Evolutionary conservation across 371 early-diverging fungal species (phyloP).

Genomic region (Chytridiales sp.): DNA sequence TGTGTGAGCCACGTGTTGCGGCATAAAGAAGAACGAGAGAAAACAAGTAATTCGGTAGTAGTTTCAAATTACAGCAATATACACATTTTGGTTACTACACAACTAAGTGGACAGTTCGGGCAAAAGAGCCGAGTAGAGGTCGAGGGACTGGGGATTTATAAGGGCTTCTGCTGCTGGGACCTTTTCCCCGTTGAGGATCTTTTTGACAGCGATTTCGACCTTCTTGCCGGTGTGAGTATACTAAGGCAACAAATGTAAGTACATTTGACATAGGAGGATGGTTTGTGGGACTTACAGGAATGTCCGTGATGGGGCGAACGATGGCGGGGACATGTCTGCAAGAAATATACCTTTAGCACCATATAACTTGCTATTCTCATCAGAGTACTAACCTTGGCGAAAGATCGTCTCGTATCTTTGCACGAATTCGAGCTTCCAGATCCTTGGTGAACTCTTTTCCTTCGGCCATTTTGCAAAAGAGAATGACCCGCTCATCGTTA

Average conservation of each 20-base stretch:
- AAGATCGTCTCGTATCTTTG: slow-evolving; percentile 76
- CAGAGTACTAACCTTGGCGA: slow-evolving; percentile 64
- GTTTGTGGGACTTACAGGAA: slow-evolving; percentile 71
- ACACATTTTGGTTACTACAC: no score
- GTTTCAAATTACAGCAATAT: no score
- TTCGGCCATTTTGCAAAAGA: slow-evolving; percentile 80
- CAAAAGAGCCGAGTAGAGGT: slow-evolving; percentile 54
- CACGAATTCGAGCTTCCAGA: slow-evolving; percentile 61
- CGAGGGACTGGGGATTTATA: slow-evolving; percentile 83
- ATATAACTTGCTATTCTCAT: no score
- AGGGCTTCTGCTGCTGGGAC: slow-evolving; percentile 71
- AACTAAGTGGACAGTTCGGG: no score
- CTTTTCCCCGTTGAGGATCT: slow-evolving; percentile 78
- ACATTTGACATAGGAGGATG: neutral
- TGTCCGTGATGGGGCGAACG: slow-evolving; percentile 74
- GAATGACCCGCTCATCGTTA: slow-evolving; percentile 87
- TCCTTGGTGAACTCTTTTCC: slow-evolving; percentile 61
- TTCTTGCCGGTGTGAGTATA: slow-evolving; percentile 97
- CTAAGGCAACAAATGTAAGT: slow-evolving; percentile 30
- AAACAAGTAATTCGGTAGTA: no score
- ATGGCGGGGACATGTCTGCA: slow-evolving; percentile 85
- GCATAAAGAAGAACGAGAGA: no score
- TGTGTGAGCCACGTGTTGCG: slow-evolving; percentile 29
- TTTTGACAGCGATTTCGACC: slow-evolving; percentile 95
- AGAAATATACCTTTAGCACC: slow-evolving; percentile 2